These are phyloP conservation scores for Cryomyces minteri DNA, from an alignment of 495 filamentous ascomycete species.

Conservation along the genomic window DNA sequence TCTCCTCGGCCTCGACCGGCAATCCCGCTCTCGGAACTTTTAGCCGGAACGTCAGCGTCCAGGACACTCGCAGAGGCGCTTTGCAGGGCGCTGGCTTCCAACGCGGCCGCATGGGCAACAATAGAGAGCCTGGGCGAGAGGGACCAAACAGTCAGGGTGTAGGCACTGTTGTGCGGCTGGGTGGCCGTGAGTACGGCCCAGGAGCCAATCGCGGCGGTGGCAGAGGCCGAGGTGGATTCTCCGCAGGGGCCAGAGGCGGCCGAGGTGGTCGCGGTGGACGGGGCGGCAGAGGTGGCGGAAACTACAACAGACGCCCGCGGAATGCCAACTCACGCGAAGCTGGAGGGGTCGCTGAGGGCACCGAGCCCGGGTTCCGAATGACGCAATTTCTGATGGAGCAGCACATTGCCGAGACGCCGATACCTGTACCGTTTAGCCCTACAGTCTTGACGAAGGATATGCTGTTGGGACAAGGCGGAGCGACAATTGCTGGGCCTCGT, in stretches of 20 bases:
- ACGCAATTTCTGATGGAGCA: background rate
- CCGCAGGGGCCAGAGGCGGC: background rate
- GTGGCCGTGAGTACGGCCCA: background rate
- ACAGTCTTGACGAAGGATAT: background rate
- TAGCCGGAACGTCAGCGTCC: too few species aligned
- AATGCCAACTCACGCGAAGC: background rate
- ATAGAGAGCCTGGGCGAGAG: background rate
- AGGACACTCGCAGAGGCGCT: too few species aligned
- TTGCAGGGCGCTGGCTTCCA: background rate
- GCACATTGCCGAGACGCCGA: background rate
- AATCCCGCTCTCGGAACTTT: too few species aligned
- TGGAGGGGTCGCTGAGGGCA: background rate
- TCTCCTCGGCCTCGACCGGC: too few species aligned
- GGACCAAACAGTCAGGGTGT: too few species aligned
- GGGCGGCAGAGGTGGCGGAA: background rate
- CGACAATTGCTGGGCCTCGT: background rate
- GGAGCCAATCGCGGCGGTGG: background rate
- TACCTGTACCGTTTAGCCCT: background rate
- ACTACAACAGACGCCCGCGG: background rate
- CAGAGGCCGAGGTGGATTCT: background rate
- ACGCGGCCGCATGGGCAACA: background rate
- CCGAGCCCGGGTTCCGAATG: background rate
- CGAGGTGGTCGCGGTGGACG: background rate
- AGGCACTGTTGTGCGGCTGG: too few species aligned
- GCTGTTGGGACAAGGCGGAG: background rate